Evolutionary conservation across 495 filamentous ascomycete genomes (phyloP), one percentile per base, ranked within the genome.

Genomic region (Penicillium nucicola): DNA sequence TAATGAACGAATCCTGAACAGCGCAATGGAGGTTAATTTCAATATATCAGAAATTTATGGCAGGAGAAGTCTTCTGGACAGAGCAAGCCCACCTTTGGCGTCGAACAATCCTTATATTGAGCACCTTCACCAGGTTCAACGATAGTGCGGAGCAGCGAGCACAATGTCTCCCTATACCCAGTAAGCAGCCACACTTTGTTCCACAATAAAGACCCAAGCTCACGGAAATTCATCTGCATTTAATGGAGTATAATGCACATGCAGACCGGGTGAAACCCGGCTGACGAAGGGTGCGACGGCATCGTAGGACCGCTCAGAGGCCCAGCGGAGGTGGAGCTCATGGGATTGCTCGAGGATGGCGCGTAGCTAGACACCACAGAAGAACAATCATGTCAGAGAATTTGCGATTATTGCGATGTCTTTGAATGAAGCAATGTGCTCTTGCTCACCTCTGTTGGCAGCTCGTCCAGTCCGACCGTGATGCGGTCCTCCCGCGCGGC

Each of bases 251-350:
- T 86, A 89, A 60, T 88, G 87, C 19, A 90, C 75, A 77, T 97
- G 91, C 9, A 97, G 72, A 18, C 93, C 93, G 2, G 91, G 84
- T 5, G 87, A 81, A 28, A 91, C 67, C 51, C 85, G 80, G 43
- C 90, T 86, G 23, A 79, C 67, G 60, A 92, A 87, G 20, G 93
- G 92, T 38, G 84, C 69, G 23, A 84, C 57, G 1, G 80, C 62
- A 28, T 77, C 65, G 58, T 85, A 89, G 2, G 77, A 54, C 5
- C 51, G 54, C 5, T 79, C 68, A 18, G 80, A 83, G 13, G 84
- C 79, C 88, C 90, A 97, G 62, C 89, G 78, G 45, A 97, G 75
- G 66, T 92, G 88, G 28, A 96, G 69, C 62, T 90, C 86, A 55
- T 86, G 84, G 35, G 76, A 79, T 55, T 80, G 73, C 18, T 79